Conservation (phyloP, 306 rosid genomes). For the Inga leiocalycina region DNA sequence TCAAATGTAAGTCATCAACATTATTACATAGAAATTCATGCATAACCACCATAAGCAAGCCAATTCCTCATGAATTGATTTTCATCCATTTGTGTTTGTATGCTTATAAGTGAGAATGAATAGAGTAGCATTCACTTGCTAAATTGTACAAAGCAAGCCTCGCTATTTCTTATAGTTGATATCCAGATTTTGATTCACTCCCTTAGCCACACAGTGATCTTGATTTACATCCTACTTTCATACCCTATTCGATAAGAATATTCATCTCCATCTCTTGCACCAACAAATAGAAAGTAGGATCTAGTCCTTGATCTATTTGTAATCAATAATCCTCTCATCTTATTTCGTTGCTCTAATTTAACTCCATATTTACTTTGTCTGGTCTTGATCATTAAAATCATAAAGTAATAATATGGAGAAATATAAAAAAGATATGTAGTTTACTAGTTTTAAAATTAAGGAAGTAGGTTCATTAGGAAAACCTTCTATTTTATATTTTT, state of each 20-base stretch:
- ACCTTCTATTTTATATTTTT: neutral
- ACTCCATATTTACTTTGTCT: no score
- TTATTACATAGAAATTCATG: neutral
- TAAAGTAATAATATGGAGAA: slow-evolving; percentile 9
- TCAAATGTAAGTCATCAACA: neutral
- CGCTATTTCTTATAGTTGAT: no score
- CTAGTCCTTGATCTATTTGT: no score
- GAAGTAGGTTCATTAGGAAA: slow-evolving; percentile 13
- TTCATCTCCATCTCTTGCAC: no score
- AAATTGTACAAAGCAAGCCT: neutral
- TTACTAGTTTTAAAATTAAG: neutral
- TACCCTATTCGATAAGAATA: no score
- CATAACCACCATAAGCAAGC: neutral
- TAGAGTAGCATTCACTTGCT: neutral
- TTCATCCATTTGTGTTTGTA: neutral
- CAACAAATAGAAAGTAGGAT: no score
- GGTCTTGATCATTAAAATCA: slow-evolving; percentile 20
- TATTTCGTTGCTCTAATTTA: no score
- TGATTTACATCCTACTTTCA: no score
- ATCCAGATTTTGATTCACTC: no score
- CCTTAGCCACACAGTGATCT: no score
- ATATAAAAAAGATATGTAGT: neutral
- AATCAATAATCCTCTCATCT: no score
- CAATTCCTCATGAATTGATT: neutral
- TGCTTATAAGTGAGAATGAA: neutral